phyloP scores from a whole-genome alignment of 2,329 filamentous ascomycete species.

The Xylaria sp. region DNA sequence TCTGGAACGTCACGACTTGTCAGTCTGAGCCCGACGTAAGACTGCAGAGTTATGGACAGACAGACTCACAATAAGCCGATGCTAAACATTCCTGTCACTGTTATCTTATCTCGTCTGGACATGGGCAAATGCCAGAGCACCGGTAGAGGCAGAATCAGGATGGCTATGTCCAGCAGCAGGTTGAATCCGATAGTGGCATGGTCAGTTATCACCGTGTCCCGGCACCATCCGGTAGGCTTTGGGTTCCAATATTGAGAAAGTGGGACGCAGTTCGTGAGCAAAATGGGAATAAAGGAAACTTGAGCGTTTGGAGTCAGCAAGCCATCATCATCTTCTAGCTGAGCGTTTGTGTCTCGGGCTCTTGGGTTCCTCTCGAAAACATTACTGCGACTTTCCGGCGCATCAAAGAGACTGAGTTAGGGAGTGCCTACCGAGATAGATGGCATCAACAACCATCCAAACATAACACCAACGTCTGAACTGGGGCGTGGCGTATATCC shows the following conservation, averaged over 20 bases:
- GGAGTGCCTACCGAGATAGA: constrained; percentile 21
- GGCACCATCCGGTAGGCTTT: constrained; percentile 34
- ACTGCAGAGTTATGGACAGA: not conserved
- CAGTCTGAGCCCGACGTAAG: not conserved
- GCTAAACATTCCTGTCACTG: constrained; percentile 31
- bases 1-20: constrained; percentile 7
- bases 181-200: constrained; percentile 26
- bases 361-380: not conserved
- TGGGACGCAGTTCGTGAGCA: constrained; percentile 32
- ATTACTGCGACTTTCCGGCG: not conserved
- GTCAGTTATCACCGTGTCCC: constrained; percentile 26
- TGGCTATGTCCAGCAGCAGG: constrained; percentile 30
- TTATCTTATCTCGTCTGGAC: constrained; percentile 34
- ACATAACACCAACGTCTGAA: constrained; percentile 27
- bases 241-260: constrained; percentile 31
- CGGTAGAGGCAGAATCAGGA: constrained; percentile 38
- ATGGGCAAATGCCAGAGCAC: constrained; percentile 41
- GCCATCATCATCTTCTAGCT: not conserved
- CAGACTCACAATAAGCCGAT: constrained; percentile 31
- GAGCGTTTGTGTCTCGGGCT: not conserved
- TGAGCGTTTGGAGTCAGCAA: not conserved
- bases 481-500: constrained; percentile 28
- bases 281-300: constrained; percentile 30
- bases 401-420: not conserved
- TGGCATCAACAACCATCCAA: constrained; percentile 24